These are phyloP conservation scores for Mallotus japonicus DNA, from an alignment of 441 rosid genomes.

Conservation along the genomic window DNA sequence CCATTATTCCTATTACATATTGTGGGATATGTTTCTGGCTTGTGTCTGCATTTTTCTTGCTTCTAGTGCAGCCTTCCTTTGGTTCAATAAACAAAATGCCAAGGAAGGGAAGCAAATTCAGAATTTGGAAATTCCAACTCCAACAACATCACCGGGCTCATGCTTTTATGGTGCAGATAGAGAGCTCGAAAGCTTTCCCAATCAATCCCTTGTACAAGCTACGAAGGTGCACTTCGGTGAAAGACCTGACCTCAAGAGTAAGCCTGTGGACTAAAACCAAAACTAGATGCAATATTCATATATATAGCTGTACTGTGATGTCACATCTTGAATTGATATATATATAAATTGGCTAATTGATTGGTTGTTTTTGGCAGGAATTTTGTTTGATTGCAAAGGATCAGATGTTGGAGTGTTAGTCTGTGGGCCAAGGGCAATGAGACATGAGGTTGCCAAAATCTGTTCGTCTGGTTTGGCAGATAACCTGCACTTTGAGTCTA, in stretches of 20 bases:
- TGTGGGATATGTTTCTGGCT: conserved; percentile 39
- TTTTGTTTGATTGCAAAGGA: conserved; percentile 41
- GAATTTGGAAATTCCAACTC: conserved; percentile 34
- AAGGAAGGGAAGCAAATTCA: conserved; percentile 39
- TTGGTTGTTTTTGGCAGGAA: conserved; percentile 29
- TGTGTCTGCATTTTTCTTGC: conserved; percentile 41
- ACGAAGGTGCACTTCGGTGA: conserved; percentile 57
- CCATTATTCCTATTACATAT: conserved; percentile 28
- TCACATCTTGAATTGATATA: too few species aligned
- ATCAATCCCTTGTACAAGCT: conserved; percentile 44
- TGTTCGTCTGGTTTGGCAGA: conserved; percentile 50
- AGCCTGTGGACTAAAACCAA: conserved; percentile 15
- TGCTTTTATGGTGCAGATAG: conserved; percentile 1
- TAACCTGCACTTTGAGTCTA: conserved; percentile 66
- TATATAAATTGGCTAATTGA: neutral
- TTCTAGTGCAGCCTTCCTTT: conserved; percentile 44
- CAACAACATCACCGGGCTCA: conserved; percentile 16
- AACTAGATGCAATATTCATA: too few species aligned
- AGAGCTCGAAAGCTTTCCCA: conserved; percentile 59
- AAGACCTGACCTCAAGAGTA: conserved; percentile 71
- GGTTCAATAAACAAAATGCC: conserved; percentile 39
- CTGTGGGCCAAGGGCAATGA: conserved; percentile 70
- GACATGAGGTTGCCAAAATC: conserved; percentile 68
- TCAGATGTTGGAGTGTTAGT: conserved; percentile 64
- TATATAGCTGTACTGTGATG: too few species aligned